Conservation (phyloP, 2,329 filamentous ascomycete species). For the Nigrospora osmanthi region DNA sequence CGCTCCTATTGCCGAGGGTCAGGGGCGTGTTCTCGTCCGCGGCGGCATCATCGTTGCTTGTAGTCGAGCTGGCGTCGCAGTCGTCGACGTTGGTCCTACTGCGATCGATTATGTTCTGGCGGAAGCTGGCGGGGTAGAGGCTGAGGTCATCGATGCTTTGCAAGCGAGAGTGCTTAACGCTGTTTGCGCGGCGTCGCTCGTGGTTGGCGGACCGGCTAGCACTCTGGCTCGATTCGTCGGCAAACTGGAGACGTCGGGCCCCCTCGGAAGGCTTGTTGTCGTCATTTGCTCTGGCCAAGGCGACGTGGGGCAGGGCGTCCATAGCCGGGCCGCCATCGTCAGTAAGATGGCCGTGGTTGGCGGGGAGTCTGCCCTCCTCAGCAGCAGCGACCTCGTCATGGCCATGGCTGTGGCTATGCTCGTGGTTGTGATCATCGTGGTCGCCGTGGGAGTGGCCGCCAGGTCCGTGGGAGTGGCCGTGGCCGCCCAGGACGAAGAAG, state of each 20-base stretch:
- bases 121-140: slow-evolving; percentile 82
- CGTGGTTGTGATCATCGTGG: slow-evolving; percentile 43
- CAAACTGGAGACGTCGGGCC: slow-evolving; percentile 31
- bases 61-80: slow-evolving; percentile 40
- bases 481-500: slow-evolving; percentile 85
- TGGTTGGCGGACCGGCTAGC: slow-evolving; percentile 26
- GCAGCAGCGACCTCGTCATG: slow-evolving; percentile 29
- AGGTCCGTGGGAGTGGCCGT: slow-evolving; percentile 72
- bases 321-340: slow-evolving; percentile 52
- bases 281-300: slow-evolving; percentile 39
- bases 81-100: slow-evolving; percentile 54
- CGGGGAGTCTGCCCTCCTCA: slow-evolving; percentile 44
- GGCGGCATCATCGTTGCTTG: slow-evolving; percentile 16
- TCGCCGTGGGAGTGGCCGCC: slow-evolving; percentile 42
- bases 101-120: slow-evolving; percentile 88
- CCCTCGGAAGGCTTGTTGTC: slow-evolving; percentile 23
- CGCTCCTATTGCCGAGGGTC: slow-evolving; percentile 13
- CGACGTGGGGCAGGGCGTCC: slow-evolving; percentile 56
- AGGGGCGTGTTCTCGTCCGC: slow-evolving; percentile 31
- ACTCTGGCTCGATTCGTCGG: slow-evolving; percentile 18
- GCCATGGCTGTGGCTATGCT: slow-evolving; percentile 32
- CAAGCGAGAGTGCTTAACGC: slow-evolving; percentile 48
- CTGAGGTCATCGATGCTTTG: slow-evolving; percentile 65
- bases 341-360: slow-evolving; percentile 31
- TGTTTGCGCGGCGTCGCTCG: slow-evolving; percentile 37